phyloP scores from a whole-genome alignment of 371 early-diverging fungal species.

The Rhizopus stolonifer region DNA sequence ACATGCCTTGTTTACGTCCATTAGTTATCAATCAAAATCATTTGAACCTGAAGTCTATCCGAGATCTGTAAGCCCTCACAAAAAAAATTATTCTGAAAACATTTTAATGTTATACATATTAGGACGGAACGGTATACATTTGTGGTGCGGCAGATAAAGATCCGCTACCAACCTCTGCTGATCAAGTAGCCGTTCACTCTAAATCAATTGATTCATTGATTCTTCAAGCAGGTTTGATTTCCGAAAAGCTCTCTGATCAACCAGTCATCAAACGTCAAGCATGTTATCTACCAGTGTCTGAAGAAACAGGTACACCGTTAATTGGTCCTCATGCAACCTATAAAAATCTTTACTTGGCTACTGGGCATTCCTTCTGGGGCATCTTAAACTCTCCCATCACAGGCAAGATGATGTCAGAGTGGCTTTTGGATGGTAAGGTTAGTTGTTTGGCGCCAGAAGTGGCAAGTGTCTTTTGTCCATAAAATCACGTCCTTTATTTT shows the following conservation, averaged over 20 bases:
- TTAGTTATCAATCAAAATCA: conserved; percentile 25
- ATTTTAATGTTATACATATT: conserved; percentile 32
- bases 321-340: conserved; percentile 58
- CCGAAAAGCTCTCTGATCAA: conserved; percentile 18
- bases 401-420: conserved; percentile 65
- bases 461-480: no score
- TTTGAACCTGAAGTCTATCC: conserved; percentile 53
- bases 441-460: no score
- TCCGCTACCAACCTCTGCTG: conserved; percentile 46
- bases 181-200: conserved; percentile 36
- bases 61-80: conserved; percentile 23
- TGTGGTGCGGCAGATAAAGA: conserved; percentile 61
- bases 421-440: conserved; percentile 47
- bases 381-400: conserved; percentile 71
- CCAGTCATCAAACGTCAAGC: conserved; percentile 44
- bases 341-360: conserved; percentile 54
- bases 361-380: conserved; percentile 77
- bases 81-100: background rate
- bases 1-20: conserved; percentile 47
- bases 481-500: no score
- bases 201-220: conserved; percentile 26
- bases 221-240: conserved; percentile 35
- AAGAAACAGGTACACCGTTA: conserved; percentile 49
- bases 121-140: conserved; percentile 70
- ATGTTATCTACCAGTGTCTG: conserved; percentile 64